These are phyloP conservation scores for Neoboletus magnificus DNA, from an alignment of 768 basidiomycete species.

Conservation along the genomic window DNA sequence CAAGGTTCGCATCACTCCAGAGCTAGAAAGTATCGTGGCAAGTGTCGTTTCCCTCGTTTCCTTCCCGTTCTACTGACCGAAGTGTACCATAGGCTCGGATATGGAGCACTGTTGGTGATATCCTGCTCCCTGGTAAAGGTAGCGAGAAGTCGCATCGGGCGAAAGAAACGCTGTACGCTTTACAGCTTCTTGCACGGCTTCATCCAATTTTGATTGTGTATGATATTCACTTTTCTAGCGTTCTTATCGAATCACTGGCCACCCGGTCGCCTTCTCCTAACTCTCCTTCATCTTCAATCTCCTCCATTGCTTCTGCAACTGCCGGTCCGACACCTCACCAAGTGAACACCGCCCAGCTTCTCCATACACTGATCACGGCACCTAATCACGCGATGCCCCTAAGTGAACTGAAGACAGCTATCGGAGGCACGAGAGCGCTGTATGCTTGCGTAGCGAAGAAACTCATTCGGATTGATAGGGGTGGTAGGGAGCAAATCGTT, in stretches of 20 bases:
- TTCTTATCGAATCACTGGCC: constrained; percentile 56
- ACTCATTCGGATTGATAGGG: constrained; percentile 71
- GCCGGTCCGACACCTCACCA: constrained; percentile 60
- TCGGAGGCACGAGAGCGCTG: constrained; percentile 60
- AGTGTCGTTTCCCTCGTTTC: constrained; percentile 21
- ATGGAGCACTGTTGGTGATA: constrained; percentile 63
- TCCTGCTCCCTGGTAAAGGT: constrained; percentile 53
- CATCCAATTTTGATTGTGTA: not conserved
- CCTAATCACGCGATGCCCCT: constrained; percentile 58
- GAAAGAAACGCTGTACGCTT: constrained; percentile 60
- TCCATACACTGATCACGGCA: constrained; percentile 54
- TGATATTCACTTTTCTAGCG: constrained; percentile 33
- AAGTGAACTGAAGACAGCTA: constrained; percentile 56
- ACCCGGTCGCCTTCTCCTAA: constrained; percentile 46
- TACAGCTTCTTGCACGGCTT: not conserved
- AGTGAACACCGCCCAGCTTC: constrained; percentile 64
- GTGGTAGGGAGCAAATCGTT: constrained; percentile 71
- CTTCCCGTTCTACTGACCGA: not conserved
- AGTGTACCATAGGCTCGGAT: constrained; percentile 52
- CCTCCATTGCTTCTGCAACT: constrained; percentile 39
- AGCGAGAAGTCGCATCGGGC: constrained; percentile 45
- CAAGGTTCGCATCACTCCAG: constrained; percentile 53
- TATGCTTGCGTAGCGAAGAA: constrained; percentile 83
- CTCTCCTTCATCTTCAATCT: constrained; percentile 59
- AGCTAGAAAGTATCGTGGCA: constrained; percentile 65